Percentiles rank a stretch among this genome's conserved stretches.
Conservation (phyloP, 768 basidiomycete species). For the Kwoniella dejecticola region DNA sequence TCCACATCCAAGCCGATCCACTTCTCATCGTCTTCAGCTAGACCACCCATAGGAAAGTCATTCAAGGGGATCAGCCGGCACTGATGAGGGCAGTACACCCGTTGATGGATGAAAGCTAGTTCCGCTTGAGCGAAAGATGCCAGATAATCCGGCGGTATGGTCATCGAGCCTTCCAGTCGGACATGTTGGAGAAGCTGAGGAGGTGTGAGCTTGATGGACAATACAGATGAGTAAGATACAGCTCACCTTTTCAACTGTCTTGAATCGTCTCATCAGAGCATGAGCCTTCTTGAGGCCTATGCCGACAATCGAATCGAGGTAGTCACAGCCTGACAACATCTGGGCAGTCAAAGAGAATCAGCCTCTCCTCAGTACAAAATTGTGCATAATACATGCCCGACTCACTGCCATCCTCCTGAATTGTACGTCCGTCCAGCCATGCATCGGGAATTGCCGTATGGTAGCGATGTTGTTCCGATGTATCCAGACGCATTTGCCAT, state of each 20-base stretch:
- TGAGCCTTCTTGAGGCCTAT: constrained; percentile 94
- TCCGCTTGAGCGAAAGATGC: constrained; percentile 78
- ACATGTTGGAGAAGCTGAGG: constrained; percentile 67
- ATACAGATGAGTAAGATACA: too few species aligned
- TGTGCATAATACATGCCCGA: background rate
- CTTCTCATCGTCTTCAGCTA: constrained; percentile 40
- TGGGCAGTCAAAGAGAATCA: constrained; percentile 5
- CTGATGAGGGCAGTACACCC: constrained; percentile 77
- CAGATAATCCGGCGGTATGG: constrained; percentile 75
- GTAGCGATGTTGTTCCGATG: constrained; percentile 54
- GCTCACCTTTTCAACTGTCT: constrained; percentile 71
- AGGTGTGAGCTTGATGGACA: constrained; percentile 6
- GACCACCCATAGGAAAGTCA: constrained; percentile 60
- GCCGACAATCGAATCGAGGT: constrained; percentile 79
- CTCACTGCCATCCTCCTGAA: constrained; percentile 82
- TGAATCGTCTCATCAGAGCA: constrained; percentile 75
- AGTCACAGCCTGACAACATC: constrained; percentile 57
- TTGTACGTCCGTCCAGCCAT: constrained; percentile 85
- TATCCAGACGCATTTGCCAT: constrained; percentile 58
- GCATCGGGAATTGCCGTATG: constrained; percentile 69
- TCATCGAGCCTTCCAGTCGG: constrained; percentile 78
- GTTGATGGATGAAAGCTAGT: constrained; percentile 87
- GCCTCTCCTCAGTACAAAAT: background rate
- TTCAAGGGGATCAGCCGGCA: constrained; percentile 72
- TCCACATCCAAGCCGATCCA: constrained; percentile 52